Evolutionary conservation across 208 protist genomes (phyloP), one percentile per base, ranked within the genome.

Genomic region (Vickermania ingenoplastis): DNA sequence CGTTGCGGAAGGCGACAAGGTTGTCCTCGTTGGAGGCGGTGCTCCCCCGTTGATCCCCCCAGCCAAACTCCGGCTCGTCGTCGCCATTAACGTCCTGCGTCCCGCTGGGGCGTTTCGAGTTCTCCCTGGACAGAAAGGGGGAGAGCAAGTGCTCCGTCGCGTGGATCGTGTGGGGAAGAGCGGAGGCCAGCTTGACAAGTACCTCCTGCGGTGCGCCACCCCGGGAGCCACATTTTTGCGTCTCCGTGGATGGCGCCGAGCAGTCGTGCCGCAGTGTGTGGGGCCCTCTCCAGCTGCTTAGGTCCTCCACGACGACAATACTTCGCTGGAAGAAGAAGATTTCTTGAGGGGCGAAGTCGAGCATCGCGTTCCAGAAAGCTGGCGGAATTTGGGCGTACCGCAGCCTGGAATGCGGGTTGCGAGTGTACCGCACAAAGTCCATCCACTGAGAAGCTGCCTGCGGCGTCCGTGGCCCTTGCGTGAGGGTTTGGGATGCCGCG

Each of bases 291-390:
- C 53, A 28, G 45, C 53, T 59, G 1, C 27, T n/a, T 31, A 58
- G 21, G 17, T 57, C 41, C 52, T 63, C 57, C 5, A 82, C 28
- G 3, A 58, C 48, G 3, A 79, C 25, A 45, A 59, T 55, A 29
- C 73, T 68, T 36, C 70, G 67, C 30, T 68, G 59, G 29, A 65
- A 75, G 50, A 31, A 26, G 61, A 74, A 79, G 48, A 69, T 57
- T 1, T 67, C 63, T 22, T 45, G 54, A 0, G 29, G 28, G 11
- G 53, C 59, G 48, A 60, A 58, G 3, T 31, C 5, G 5, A 65
- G 54, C 28, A 79, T 67, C 28, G 31, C 49, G 58, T 63, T 61
- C 68, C 67, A 75, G 22, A 79, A 53, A 41, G 63, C 70, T n/a
- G 68, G 60, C 17, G 73, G 73, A 41, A 70, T 63, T 53, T 62